A percentile compares a stretch with the other conserved stretches of the same genome.
Conservation (phyloP, 306 rosid species). For the Canavalia ensiformis region DNA sequence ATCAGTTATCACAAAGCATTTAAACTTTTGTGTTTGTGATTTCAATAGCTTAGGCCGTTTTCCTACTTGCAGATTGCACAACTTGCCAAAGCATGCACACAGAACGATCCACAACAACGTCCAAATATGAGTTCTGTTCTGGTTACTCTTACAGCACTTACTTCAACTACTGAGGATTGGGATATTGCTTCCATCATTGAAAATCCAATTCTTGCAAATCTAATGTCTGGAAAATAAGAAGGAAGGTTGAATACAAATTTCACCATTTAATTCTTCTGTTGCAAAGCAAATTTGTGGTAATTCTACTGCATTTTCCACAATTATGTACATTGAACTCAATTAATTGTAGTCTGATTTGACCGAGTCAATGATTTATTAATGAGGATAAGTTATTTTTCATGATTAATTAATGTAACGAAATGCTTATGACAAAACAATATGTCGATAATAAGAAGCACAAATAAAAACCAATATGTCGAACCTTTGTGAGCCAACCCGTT, state of each 20-base stretch:
- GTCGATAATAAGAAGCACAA: no score
- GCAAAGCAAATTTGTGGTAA: neutral
- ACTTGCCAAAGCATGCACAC: conserved; percentile 81
- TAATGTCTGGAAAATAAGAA: conserved; percentile 76
- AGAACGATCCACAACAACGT: conserved; percentile 69
- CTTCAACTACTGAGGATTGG: conserved; percentile 81
- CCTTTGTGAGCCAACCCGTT: no score
- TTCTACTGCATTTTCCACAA: neutral
- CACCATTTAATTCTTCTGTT: neutral
- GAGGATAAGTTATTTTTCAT: no score
- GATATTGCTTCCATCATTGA: conserved; percentile 75
- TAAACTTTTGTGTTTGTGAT: neutral
- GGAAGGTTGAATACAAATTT: neutral
- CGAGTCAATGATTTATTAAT: no score
- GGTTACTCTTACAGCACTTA: conserved; percentile 83
- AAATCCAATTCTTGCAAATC: conserved; percentile 70
- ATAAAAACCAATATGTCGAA: no score
- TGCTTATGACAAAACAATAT: no score
- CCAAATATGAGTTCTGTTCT: conserved; percentile 92
- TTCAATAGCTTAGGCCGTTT: conserved; percentile 24
- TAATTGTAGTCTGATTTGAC: neutral
- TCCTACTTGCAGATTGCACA: conserved; percentile 73
- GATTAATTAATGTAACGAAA: no score
- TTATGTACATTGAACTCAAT: neutral
- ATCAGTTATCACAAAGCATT: conserved; percentile 28